phyloP scores from a whole-genome alignment of 345 rosid species.

The Rhodomyrtus tomentosa region DNA sequence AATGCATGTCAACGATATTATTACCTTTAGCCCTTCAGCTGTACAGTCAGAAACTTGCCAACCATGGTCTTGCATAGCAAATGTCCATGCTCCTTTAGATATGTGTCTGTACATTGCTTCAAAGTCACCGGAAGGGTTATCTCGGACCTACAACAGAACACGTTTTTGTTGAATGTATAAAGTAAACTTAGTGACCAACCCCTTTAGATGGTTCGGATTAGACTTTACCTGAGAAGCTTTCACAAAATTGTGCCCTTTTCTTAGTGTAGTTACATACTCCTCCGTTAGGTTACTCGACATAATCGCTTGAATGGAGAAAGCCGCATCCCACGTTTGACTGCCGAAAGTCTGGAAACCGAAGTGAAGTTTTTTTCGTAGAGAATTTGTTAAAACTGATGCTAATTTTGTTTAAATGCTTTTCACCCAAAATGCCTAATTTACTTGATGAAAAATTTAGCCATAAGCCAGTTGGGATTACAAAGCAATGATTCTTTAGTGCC shows the following conservation, averaged over 20 bases:
- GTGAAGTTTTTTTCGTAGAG: background rate
- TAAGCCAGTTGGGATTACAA: background rate
- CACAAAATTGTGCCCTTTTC: constrained; percentile 40
- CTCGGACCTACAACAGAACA: constrained; percentile 24
- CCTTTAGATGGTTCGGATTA: background rate
- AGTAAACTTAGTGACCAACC: background rate
- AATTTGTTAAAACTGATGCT: background rate
- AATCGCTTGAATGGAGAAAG: constrained; percentile 48
- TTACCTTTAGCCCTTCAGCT: constrained; percentile 55
- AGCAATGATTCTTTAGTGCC: background rate
- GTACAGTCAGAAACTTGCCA: constrained; percentile 77
- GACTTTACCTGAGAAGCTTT: constrained; percentile 49
- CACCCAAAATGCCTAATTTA: background rate
- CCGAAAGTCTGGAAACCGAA: constrained; percentile 33
- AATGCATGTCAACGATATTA: background rate
- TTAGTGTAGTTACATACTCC: constrained; percentile 35
- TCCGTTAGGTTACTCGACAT: constrained; percentile 25
- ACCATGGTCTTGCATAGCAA: constrained; percentile 55
- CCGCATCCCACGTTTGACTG: constrained; percentile 59
- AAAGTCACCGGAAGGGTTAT: constrained; percentile 50
- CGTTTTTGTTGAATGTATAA: background rate
- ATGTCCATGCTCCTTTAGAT: constrained; percentile 61
- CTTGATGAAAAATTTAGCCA: too few species aligned
- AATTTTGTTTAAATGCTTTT: background rate
- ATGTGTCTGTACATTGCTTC: constrained; percentile 51